Conservation (phyloP, 2,329 filamentous ascomycete species). For the Diplocarpon rosae region DNA sequence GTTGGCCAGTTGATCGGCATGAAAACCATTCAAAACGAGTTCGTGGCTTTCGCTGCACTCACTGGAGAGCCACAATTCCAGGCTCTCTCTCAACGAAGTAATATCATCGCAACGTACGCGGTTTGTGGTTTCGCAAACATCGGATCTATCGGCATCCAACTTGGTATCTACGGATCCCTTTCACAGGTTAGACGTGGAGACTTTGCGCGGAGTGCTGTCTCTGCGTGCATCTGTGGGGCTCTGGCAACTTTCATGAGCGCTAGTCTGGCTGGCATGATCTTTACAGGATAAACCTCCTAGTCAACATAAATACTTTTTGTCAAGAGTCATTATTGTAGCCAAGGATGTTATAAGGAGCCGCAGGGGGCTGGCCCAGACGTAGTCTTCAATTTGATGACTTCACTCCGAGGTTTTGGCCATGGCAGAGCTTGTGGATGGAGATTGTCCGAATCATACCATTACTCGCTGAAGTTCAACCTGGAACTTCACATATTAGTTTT, state of each 20-base stretch:
- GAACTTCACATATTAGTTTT: too few relatives aligned
- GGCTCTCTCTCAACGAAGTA: conserved; percentile 1
- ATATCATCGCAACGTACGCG: conserved; percentile 1
- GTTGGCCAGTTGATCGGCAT: conserved; percentile 3
- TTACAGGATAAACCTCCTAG: neutral
- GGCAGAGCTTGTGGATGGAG: too few relatives aligned
- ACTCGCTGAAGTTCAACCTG: too few relatives aligned
- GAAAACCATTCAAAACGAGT: conserved; percentile 7
- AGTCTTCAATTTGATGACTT: too few relatives aligned
- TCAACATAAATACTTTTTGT: too few relatives aligned
- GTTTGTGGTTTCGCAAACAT: conserved; percentile 7
- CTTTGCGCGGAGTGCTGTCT: conserved; percentile 1
- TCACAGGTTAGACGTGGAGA: conserved; percentile 1
- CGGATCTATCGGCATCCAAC: neutral
- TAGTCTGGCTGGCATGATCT: neutral
- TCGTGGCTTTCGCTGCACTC: conserved; percentile 3
- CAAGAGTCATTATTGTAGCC: too few relatives aligned
- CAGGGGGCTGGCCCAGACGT: too few relatives aligned
- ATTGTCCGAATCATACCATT: too few relatives aligned
- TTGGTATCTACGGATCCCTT: conserved; percentile 1
- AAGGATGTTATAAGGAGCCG: too few relatives aligned
- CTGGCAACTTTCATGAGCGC: conserved; percentile 5
- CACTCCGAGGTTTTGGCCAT: too few relatives aligned
- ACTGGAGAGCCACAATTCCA: neutral
- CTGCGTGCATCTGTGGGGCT: conserved; percentile 1